Base-by-base conservation (phyloP, 441 rosid species). In the Brassica hybrid region DNA sequence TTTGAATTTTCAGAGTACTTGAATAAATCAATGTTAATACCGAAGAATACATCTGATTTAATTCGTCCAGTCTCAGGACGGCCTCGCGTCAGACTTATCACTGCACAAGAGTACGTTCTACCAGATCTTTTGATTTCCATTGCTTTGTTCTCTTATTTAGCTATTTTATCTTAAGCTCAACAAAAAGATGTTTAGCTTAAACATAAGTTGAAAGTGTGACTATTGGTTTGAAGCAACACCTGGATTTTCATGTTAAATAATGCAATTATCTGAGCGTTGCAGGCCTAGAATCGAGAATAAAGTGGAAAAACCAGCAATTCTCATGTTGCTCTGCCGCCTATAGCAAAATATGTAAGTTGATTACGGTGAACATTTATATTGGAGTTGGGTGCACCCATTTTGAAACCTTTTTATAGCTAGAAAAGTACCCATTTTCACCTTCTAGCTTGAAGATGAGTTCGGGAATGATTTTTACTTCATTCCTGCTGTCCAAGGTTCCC, bases 401-500 rank as follows among this genome's bases (percentile, higher is more conserved):
- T 21, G 43, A 36, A 10, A 21, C 11, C 10, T 7, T 61, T 23
- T 8, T 36, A 3, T 16, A 41, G 64, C 60, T 68, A n/a, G n/a
- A 65, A n/a, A 21, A 62, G 21, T 74, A 63, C 18, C 63, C 18
- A 11, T 83, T 67, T 71, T 81, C 71, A 76, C 63, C 73, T 77
- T 80, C 65, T 83, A 92, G 94, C 83, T 83, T 69, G 97, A 94
- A 70, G 97, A 92, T 61, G 98, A 94, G 68, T 92, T 89, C 79
- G 99, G 97, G 74, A 91, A 83, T 84, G 99, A 96, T 82, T 85
- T 96, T 36, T 96, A 96, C 79, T 88, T 97, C 14, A 89, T 96
- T 78, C 97, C 97, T 60, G 97, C 91, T 74, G 88, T 73, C 50
- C 80, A 82, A 23, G 84, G 88, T 3, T 78, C 87, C 74, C 90